These are phyloP conservation scores for Xylaria longipes DNA, from an alignment of 495 filamentous ascomycete genomes.

Conservation along the genomic window DNA sequence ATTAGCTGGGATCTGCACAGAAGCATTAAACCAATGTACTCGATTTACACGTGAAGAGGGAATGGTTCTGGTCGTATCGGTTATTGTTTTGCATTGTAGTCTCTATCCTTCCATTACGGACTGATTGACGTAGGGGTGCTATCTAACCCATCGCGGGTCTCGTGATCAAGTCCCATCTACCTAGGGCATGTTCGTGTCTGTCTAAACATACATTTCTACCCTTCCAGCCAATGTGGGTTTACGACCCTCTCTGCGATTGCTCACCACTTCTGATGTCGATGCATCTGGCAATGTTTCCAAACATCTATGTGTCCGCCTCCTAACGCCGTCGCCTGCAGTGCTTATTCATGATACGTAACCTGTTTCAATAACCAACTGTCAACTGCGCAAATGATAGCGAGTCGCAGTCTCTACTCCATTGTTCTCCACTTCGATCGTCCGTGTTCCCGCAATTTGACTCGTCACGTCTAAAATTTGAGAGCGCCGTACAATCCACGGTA, in stretches of 20 bases:
- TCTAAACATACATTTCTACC: constrained; percentile 3
- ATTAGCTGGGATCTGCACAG: not conserved
- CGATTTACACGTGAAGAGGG: not conserved
- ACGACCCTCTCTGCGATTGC: not conserved
- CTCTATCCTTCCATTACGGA: not conserved
- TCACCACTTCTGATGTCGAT: constrained; percentile 3
- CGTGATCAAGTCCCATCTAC: not conserved
- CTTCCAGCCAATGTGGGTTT: not conserved
- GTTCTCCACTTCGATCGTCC: not conserved
- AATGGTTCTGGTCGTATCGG: not conserved
- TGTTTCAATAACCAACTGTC: not conserved
- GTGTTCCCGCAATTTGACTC: not conserved
- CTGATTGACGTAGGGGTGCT: not conserved
- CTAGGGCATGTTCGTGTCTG: not conserved
- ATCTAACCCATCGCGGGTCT: not conserved
- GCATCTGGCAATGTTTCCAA: constrained; percentile 1
- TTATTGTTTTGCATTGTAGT: not conserved
- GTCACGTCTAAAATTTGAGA: not conserved
- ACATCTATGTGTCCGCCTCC: not conserved
- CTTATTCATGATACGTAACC: not conserved
- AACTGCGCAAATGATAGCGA: not conserved
- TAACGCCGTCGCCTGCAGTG: constrained; percentile 13
- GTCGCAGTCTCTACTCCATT: not conserved
- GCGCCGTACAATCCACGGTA: not conserved
- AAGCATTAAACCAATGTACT: not conserved